Percentiles rank a stretch among this genome's conserved stretches.
Conservation (phyloP, 768 basidiomycete genomes). For the Trametes sanguinea region DNA sequence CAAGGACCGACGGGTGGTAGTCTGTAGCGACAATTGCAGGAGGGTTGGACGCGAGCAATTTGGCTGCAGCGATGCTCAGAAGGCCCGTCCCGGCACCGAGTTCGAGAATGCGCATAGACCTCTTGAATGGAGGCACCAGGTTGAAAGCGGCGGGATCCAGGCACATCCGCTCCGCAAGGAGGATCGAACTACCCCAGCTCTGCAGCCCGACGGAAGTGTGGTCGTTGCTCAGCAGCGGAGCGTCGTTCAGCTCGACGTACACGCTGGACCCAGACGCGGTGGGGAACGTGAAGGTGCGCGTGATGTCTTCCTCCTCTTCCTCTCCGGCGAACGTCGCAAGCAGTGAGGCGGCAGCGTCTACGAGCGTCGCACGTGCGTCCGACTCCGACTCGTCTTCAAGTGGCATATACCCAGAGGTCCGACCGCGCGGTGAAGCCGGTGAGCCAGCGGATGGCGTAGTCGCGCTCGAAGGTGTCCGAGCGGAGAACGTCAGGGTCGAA, state of each 20-base stretch:
- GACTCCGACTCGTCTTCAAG: slow-evolving; percentile 38
- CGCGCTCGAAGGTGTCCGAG: slow-evolving; percentile 65
- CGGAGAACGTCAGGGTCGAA: slow-evolving; percentile 50
- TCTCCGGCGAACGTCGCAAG: slow-evolving; percentile 52
- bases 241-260: slow-evolving; percentile 67
- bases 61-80: slow-evolving; percentile 69
- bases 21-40: slow-evolving; percentile 67
- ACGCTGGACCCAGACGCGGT: slow-evolving; percentile 29
- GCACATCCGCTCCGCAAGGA: slow-evolving; percentile 67
- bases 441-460: slow-evolving; percentile 72
- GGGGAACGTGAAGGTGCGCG: slow-evolving; percentile 55
- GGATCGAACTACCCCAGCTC: slow-evolving; percentile 80
- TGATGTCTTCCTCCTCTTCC: slow-evolving; percentile 46
- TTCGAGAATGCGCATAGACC: slow-evolving; percentile 52
- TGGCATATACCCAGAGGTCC: slow-evolving; percentile 47
- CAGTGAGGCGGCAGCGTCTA: slow-evolving; percentile 62
- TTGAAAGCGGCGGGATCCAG: slow-evolving; percentile 46
- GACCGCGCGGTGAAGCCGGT: slow-evolving; percentile 67
- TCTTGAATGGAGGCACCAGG: slow-evolving; percentile 21
- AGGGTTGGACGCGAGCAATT: slow-evolving; percentile 37
- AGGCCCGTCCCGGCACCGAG: slow-evolving; percentile 87
- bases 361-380: slow-evolving; percentile 41
- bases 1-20: slow-evolving; percentile 73
- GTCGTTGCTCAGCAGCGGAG: slow-evolving; percentile 59
- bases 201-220: slow-evolving; percentile 83